A percentile compares a stretch with the other conserved stretches of the same genome.
These are phyloP conservation scores for Herpetomonas tarakana DNA, from an alignment of 208 protist species.

Conservation along the genomic window DNA sequence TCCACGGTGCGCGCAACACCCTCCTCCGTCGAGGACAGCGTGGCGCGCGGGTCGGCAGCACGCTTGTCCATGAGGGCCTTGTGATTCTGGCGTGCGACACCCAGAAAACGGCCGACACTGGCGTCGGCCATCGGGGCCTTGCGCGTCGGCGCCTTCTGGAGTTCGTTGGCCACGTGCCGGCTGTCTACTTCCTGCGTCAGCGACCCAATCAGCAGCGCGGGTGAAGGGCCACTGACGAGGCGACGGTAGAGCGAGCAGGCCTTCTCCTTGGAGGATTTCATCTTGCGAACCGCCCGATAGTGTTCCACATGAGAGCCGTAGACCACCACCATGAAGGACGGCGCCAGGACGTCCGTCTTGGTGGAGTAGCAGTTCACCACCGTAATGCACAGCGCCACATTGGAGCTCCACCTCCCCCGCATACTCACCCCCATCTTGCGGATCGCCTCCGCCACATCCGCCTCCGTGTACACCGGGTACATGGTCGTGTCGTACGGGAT, in stretches of 20 bases:
- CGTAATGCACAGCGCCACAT: slow-evolving; percentile 24
- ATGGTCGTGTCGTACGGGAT: slow-evolving; percentile 16
- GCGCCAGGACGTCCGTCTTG: slow-evolving; percentile 23
- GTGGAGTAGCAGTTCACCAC: slow-evolving; percentile 21
- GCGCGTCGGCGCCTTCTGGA: neutral
- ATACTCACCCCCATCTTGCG: slow-evolving; percentile 10
- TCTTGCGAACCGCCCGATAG: neutral
- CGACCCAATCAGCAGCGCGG: slow-evolving; percentile 19
- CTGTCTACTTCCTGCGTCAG: neutral
- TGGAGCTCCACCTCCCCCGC: slow-evolving; percentile 4
- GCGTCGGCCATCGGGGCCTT: slow-evolving; percentile 17
- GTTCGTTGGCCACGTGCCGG: neutral
- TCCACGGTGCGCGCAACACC: slow-evolving; percentile 9
- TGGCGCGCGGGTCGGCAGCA: neutral
- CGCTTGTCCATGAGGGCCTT: slow-evolving; percentile 12
- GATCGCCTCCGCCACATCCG: slow-evolving; percentile 15
- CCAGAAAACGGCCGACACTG: slow-evolving; percentile 26
- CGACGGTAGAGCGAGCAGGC: slow-evolving; percentile 8
- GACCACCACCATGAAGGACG: slow-evolving; percentile 30
- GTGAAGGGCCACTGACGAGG: slow-evolving; percentile 13
- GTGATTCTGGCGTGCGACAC: slow-evolving; percentile 14
- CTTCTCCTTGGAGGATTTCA: neutral
- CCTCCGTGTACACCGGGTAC: slow-evolving; percentile 12
- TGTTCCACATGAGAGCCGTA: slow-evolving; percentile 25
- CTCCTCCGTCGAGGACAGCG: neutral